Conservation (phyloP, 768 basidiomycete genomes). For the Rhizopogon salebrosus region DNA sequence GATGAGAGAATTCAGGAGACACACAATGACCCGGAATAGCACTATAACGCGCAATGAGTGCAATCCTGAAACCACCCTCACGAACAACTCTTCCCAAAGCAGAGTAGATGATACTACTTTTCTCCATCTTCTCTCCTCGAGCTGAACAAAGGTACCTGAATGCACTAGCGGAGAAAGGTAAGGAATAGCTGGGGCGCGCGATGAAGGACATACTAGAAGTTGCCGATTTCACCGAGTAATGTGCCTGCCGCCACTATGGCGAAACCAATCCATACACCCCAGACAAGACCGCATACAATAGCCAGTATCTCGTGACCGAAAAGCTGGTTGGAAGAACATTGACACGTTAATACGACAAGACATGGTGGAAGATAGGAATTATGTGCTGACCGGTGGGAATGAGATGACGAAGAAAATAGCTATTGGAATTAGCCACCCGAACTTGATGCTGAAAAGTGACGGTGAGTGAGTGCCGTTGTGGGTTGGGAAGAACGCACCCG, state of each 20-base stretch:
- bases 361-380: background rate
- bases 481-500: slow-evolving; percentile 18
- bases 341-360: background rate
- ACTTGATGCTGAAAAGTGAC: slow-evolving; percentile 34
- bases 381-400: slow-evolving; percentile 64
- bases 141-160: slow-evolving; percentile 77
- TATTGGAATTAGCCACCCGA: slow-evolving; percentile 77
- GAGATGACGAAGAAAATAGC: slow-evolving; percentile 79
- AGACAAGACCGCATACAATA: slow-evolving; percentile 83
- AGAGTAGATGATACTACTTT: slow-evolving; percentile 51
- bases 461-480: background rate
- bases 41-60: slow-evolving; percentile 69
- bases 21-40: slow-evolving; percentile 85
- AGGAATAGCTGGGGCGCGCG: slow-evolving; percentile 2
- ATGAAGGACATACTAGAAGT: slow-evolving; percentile 63
- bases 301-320: slow-evolving; percentile 93
- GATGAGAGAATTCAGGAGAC: slow-evolving; percentile 17
- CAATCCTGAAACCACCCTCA: slow-evolving; percentile 85
- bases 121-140: slow-evolving; percentile 72
- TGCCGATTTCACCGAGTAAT: slow-evolving; percentile 80
- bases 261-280: slow-evolving; percentile 86
- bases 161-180: slow-evolving; percentile 39
- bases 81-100: slow-evolving; percentile 66
- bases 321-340: slow-evolving; percentile 38
- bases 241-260: slow-evolving; percentile 83